Percentiles rank a stretch among this genome's conserved stretches.
Evolutionary conservation across 2,329 filamentous ascomycete genomes (phyloP).

Genomic region (Cladosporium phlei): DNA sequence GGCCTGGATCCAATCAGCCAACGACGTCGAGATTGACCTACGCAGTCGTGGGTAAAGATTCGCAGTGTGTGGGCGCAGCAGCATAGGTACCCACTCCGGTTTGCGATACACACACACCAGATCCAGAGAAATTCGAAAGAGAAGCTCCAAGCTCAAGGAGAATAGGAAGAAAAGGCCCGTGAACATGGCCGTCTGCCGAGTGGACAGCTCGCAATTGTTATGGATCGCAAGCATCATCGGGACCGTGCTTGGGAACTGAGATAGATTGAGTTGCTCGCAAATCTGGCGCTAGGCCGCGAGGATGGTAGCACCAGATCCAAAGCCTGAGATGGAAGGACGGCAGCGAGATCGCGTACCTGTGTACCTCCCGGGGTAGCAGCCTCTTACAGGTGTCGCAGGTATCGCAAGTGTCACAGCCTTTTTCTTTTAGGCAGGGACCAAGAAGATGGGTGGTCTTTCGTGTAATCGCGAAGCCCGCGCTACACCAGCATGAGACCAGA

Average conservation of each 20-base stretch:
- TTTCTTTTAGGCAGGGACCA: no score
- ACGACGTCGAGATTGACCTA: no score
- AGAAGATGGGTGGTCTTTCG: no score
- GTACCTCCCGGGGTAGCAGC: no score
- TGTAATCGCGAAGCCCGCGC: no score
- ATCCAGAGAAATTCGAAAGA: neutral
- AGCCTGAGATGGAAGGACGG: neutral
- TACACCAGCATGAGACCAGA: neutral
- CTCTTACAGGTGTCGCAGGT: no score
- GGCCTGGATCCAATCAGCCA: no score
- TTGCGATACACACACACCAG: neutral
- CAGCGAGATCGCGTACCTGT: conserved; percentile 7
- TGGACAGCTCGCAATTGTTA: neutral
- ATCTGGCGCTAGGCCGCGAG: neutral
- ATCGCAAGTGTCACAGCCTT: no score
- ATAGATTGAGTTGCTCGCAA: conserved; percentile 1
- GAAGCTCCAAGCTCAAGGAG: neutral
- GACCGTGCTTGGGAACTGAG: neutral
- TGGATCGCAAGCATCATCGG: neutral
- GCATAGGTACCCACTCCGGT: no score
- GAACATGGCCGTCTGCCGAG: neutral
- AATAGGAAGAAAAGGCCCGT: no score
- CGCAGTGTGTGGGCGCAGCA: no score
- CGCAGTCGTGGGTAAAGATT: no score
- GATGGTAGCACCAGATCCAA: neutral